Base-by-base conservation (phyloP, 768 basidiomycete species). In the Calocybe gangraenosa region DNA sequence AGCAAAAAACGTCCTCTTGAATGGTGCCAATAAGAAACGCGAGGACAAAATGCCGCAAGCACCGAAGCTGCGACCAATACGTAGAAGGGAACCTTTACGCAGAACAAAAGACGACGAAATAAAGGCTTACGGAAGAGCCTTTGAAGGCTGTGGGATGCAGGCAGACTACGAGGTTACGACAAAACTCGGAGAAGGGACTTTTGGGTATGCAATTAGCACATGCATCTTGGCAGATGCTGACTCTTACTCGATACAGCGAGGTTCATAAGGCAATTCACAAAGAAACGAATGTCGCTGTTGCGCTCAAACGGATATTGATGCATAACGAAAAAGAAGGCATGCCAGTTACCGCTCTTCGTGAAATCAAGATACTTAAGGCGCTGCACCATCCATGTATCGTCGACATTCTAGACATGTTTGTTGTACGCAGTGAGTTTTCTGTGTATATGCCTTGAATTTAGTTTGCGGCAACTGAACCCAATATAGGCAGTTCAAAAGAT, bases 311-410 rank as follows among this genome's bases (percentile, higher is more conserved):
- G 41, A 94, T 98, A 53, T 72, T 97, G 44, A 92, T 96, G 81
- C 94, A 96, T 62, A 92, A 94, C 59, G 91, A 94, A 65, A 88
- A 90, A 55, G 95, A 96, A 64, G 95, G 95, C 44, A 92, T 98
- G 76, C 92, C 95, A 1, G 90, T 97, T 17, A 97, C 96, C 7
- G 94, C 96, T 8, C 71, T 97, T 7, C 84, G 96, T 9, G 96
- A 99, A 67, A 97, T 98, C 66, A 94, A 94, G 62, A 92, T 97
- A 46, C 71, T 99, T 51, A 98, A 97, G 63, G 80, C 84, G 3
- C 73, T 99, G 48, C 78, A 81, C 33, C 95, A 99, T 56, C 76
- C 83, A 0, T 87, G 85, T 55, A 81, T 98, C 39, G 84, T 99
- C 8, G 76, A 92, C 36, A 82, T 97, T 37, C 61, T 91, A 47